A percentile compares a stretch with the other conserved stretches of the same genome.
phyloP scores from a whole-genome alignment of 331 rosid genomes.

The Telfairia occidentalis region DNA sequence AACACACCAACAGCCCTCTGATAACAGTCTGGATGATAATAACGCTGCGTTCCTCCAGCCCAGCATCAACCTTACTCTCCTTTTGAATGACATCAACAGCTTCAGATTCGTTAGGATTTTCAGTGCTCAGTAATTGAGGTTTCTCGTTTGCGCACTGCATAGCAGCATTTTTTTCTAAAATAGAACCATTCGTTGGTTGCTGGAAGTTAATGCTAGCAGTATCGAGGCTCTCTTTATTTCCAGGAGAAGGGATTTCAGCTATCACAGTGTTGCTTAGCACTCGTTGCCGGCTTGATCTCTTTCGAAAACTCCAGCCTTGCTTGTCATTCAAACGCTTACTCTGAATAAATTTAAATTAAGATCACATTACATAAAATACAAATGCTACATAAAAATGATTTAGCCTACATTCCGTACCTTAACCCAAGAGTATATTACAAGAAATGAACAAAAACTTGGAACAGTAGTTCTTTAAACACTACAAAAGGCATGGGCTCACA shows the following conservation, averaged over 20 bases:
- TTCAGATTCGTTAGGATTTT: conserved; percentile 27
- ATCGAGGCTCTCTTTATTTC: conserved; percentile 55
- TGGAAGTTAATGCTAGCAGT: conserved; percentile 33
- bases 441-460: neutral
- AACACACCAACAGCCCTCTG: conserved; percentile 62
- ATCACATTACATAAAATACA: neutral
- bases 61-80: conserved; percentile 29
- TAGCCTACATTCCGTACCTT: neutral
- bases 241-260: conserved; percentile 41
- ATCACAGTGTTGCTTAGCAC: conserved; percentile 85
- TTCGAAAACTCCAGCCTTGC: conserved; percentile 92
- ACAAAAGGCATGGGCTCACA: neutral
- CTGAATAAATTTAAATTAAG: conserved; percentile 21
- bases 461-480: neutral
- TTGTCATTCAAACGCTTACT: conserved; percentile 65
- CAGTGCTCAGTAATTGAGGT: conserved; percentile 33
- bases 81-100: conserved; percentile 26
- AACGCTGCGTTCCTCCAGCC: conserved; percentile 38
- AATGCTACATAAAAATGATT: neutral
- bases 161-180: conserved; percentile 36
- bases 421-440: neutral
- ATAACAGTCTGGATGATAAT: conserved; percentile 56
- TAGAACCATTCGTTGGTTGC: conserved; percentile 29
- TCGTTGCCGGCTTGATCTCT: conserved; percentile 70
- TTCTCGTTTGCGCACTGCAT: conserved; percentile 42